Conservation (phyloP, 345 rosid genomes). For the Eucalyptus pauciflora region DNA sequence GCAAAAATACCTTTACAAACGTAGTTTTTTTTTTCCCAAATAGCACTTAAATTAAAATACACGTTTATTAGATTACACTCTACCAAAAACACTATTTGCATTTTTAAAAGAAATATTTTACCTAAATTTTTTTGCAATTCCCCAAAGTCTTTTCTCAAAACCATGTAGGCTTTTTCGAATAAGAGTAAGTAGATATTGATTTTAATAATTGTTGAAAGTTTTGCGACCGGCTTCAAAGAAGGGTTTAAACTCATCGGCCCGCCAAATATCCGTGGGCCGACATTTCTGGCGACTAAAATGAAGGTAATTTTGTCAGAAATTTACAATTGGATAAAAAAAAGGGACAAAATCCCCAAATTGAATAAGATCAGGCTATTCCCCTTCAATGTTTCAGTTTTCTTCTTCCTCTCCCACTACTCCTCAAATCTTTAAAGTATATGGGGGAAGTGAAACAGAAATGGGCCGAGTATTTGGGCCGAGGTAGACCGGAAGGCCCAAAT, state of each 20-base stretch:
- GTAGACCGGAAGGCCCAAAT: not conserved
- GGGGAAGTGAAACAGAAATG: not conserved
- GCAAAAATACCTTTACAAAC: not conserved
- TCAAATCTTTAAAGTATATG: not conserved
- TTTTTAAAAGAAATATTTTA: not conserved
- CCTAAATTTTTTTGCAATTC: not conserved
- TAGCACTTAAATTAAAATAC: not conserved
- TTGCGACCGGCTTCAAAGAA: rapidly evolving
- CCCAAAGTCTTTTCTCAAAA: not conserved
- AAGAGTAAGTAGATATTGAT: not conserved
- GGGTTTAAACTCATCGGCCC: rapidly evolving
- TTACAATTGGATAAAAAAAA: not conserved
- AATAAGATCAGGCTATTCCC: not conserved
- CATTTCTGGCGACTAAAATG: not conserved
- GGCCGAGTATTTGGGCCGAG: not conserved
- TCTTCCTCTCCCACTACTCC: not conserved
- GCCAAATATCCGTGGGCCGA: not conserved
- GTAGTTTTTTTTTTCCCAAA: not conserved
- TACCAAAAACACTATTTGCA: not conserved
- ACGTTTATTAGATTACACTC: not conserved
- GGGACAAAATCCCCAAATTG: not conserved
- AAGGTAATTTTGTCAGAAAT: not conserved
- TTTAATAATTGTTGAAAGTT: not conserved
- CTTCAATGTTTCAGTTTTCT: not conserved
- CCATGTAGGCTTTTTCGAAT: rapidly evolving